Base-by-base conservation (phyloP, 768 basidiomycete genomes). In the Chiua virens region DNA sequence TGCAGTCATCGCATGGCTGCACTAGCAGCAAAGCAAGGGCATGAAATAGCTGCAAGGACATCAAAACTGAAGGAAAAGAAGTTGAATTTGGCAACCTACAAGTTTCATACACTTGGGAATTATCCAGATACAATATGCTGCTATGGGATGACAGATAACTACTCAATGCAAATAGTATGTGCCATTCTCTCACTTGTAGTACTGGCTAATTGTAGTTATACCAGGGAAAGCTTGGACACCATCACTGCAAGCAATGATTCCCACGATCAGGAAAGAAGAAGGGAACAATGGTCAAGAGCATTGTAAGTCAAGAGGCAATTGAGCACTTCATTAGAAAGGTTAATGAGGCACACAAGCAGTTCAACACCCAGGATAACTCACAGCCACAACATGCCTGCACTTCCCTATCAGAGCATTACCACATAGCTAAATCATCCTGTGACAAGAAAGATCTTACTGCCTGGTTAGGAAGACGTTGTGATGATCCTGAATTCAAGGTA, bases 61-160 rank as follows among this genome's bases (percentile, higher is more conserved):
- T 5, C 0, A 4, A 18, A 20, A 3, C 50, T 38, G 0, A 60
- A 55, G 40, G 23, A 25, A 0, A 59, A 62, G n/a, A 42, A 7
- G 4, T 27, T 63, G 0, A 60, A 63, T 28, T 23, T 63, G 0
- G 23, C 0, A 0, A 61, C 59, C 0, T 63, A 61, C 37, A 58
- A 64, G 13, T 49, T 25, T 1, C 62, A 64, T 2, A 32, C 62
- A 0, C n/a, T 63, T 0, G 46, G 23, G 1, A 54, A 64, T 25
- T 63, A 60, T 15, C 40, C 51, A 1, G 23, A 52, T 5, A 49
- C 23, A 3, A 59, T 64, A n/a, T 8, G 23, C 0, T 1, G 3
- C 0, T 67, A 60, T 36, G 71, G 76, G 0, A 71, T 71, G 1
- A 69, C 68, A 3, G 72, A 77, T 25, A 59, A 53, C 1, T 76